Evolutionary conservation across 1,284 basidiomycete genomes (phyloP), one percentile per base, ranked within the genome.

Genomic region (Ceratobasidium sp.): DNA sequence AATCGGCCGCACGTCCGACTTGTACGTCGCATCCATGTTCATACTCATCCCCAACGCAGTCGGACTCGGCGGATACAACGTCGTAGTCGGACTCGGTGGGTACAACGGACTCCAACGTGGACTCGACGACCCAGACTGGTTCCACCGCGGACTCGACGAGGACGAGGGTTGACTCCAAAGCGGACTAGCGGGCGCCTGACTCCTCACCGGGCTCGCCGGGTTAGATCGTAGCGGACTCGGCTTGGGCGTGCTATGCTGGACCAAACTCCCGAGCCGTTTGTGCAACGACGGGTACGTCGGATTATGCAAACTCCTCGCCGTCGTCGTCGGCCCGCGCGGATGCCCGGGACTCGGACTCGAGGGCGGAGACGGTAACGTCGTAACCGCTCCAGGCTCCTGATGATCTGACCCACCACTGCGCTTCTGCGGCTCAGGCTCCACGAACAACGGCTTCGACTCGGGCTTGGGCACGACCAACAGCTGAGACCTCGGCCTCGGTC

Each of bases 1-100:
- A n/a, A 74, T 50, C 13, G 70, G 70, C 26, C 70, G 57, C n/a
- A 74, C 70, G 46, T 74, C 70, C 44, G 57, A 62, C 10, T 57
- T n/a, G 33, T 33, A 33, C 33, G 33, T 33, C 33, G 33, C 33
- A 4, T 33, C 33, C 33, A 33, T 33, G 33, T 33, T 33, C 33
- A 33, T 33, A 33, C 33, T 33, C 52, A 71, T 71, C 15, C 69
- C 69, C 70, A 74, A 48, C 50, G 42, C 59, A 3, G 40, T 15
- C 20, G 69, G 57, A 20, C 44, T 66, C 4, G 40, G 23, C 38
- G 62, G 33, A 33, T 33, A 33, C 33, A 33, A 33, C 33, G 33
- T 33, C 33, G 33, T 33, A 33, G 33, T 33, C 4, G 33, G 33
- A 33, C 33, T 33, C 4, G 33, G 33, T 4, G 33, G 62, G 38